Evolutionary conservation across 345 rosid genomes (phyloP), one percentile per base, ranked within the genome.

Genomic region (Barbarea vulgaris): DNA sequence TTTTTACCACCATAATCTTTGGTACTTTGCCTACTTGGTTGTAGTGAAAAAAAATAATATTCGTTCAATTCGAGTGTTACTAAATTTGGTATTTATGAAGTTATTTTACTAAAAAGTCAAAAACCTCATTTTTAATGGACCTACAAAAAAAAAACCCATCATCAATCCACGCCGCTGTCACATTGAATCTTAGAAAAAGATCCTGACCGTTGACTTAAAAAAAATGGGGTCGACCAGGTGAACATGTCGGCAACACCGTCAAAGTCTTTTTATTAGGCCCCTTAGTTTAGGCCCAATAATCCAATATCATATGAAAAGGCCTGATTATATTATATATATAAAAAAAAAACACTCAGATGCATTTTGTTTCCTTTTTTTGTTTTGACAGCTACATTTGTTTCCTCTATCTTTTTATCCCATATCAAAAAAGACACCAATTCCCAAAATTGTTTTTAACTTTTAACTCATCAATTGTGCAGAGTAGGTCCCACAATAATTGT

Each of bases 221-320:
- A 44, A 3, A 44, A 3, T 17, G 14, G 27, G 25, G 28, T 69
- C 58, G 25, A 47, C 62, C 34, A 37, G 24, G 17, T 44, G 0
- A 63, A 54, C 30, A 6, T 54, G 71, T 73, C 50, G 71, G 65
- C 71, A 73, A 73, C 34, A 64, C 37, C 3, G 5, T 33, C 2
- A n/a, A n/a, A n/a, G n/a, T n/a, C n/a, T 5, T 33, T 58, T 33
- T 10, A 33, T 10, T 9, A 14, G 5, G 60, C 72, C 78, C 67
- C 66, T 56, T 7, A 15, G 0, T 34, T 0, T 21, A 46, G 39
- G 33, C 62, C 21, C 18, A 46, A 46, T 0, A 44, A 24, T 54
- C 21, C 18, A 46, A 46, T 0, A 44, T 6, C 15, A 44, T 15
- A 44, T 46, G 3, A n/a, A 46, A 46, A 14, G 46, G 7, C 46